Conservation (phyloP, 1,284 basidiomycete genomes). For the Ustilago trichophora region DNA sequence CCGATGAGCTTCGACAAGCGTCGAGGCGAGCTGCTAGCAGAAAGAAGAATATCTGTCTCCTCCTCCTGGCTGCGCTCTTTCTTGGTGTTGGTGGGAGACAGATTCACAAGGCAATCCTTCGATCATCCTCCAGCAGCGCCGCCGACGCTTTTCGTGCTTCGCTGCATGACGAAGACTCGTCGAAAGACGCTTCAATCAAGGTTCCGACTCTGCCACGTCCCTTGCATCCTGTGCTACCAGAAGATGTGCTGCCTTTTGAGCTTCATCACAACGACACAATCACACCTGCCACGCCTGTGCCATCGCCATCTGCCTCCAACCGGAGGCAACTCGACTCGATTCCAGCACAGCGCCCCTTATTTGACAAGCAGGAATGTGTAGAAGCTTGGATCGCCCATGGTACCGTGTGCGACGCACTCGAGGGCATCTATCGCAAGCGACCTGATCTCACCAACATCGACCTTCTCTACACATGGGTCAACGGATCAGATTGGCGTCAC, state of each 20-base stretch:
- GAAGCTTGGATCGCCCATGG: constrained; percentile 32
- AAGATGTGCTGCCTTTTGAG: constrained; percentile 23
- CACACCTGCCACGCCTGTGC: not conserved
- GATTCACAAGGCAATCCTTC: not conserved
- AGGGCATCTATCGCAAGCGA: constrained; percentile 9
- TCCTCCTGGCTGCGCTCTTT: constrained; percentile 22
- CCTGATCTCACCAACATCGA: constrained; percentile 28
- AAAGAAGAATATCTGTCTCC: constrained; percentile 9
- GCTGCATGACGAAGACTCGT: constrained; percentile 31
- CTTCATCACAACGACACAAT: constrained; percentile 23
- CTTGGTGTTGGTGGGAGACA: constrained; percentile 14
- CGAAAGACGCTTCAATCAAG: constrained; percentile 18
- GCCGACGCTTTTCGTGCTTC: constrained; percentile 1
- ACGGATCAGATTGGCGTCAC: constrained; percentile 48
- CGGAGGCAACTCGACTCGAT: constrained; percentile 22
- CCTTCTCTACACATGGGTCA: constrained; percentile 45
- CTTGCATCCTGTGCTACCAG: constrained; percentile 1
- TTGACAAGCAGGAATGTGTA: constrained; percentile 21
- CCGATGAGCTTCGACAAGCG: not conserved
- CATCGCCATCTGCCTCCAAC: constrained; percentile 11
- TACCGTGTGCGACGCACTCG: constrained; percentile 18
- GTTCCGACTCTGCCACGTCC: constrained; percentile 26
- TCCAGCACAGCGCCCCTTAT: constrained; percentile 16
- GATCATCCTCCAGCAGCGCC: not conserved
- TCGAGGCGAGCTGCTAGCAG: not conserved